Evolutionary conservation across 257 asterid species (phyloP).

Genomic region (Capsicum chinense): DNA sequence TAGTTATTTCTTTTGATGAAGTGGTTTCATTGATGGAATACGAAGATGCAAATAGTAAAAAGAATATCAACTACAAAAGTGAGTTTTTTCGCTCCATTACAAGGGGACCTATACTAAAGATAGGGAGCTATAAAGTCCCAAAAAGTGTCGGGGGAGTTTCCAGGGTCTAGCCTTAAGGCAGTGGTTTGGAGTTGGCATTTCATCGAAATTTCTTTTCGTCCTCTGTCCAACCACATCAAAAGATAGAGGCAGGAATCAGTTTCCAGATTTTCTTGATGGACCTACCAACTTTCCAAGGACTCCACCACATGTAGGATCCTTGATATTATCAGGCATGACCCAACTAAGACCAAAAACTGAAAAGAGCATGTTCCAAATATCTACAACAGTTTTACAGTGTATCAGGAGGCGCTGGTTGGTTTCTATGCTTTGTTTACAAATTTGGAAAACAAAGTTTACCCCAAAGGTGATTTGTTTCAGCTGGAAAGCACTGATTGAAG

Average conservation of each 20-base stretch:
- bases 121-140: neutral
- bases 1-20: neutral
- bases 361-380: neutral
- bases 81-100: neutral
- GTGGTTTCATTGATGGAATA: neutral
- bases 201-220: neutral
- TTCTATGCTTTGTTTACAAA: neutral
- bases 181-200: neutral
- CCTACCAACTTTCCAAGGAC: neutral
- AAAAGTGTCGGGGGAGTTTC: neutral
- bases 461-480: conserved; percentile 9
- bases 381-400: neutral
- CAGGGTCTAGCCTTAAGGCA: conserved; percentile 1
- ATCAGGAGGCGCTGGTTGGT: neutral
- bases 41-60: neutral
- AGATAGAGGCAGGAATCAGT: neutral
- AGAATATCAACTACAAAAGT: neutral
- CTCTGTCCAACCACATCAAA: neutral
- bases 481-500: conserved; percentile 6
- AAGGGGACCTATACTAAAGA: neutral
- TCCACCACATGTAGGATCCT: neutral
- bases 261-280: neutral
- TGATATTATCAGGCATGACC: neutral
- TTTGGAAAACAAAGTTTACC: neutral
- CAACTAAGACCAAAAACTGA: neutral